Base-by-base conservation (phyloP, 2,329 filamentous ascomycete species). In the Byssochlamys sp. region DNA sequence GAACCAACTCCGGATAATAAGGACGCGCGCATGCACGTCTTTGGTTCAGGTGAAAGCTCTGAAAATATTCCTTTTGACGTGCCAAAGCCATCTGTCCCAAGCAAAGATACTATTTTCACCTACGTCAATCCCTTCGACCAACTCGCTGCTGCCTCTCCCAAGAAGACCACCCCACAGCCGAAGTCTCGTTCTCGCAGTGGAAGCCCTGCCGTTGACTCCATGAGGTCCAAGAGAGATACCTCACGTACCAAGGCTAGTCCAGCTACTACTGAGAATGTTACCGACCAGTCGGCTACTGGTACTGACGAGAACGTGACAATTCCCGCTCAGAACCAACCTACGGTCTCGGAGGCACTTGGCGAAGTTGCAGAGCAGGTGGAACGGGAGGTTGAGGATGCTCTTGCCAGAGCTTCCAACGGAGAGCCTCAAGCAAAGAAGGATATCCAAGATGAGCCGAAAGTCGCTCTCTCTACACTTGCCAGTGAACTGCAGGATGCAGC, bases 121-220 rank as follows among this genome's bases (percentile, higher is more conserved):
- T 88, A 89, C 71, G 80, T 85, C 65, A 89, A 89, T 65, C 86
- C 86, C 1, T 89, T 89, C 65, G 85, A 89, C 58, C 80, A 87
- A 66, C 75, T 89, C 60, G 81, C 84, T 58, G 84, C 84, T 50
- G 84, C 84, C 2, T 87, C 84, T 60, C 84, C 84, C 39, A 81
- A 82, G 55, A 84, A 83, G 61, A 76, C 75, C 56, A 80, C 80
- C 27, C 78, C 81, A n/a, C 79, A 80, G 64, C 67, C 68, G 33
- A 68, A 71, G 54, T 66, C 71, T 56, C 63, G 61, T 45, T 62
- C 58, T 12, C 71, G 76, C 71, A 67, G 71, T 65, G 63, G 71
- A 70, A 64, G 76, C 75, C 66, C 75, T 5, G 71, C 69, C 48
- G 66, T 71, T 26, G 70, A 72, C 53, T 57, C 61, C 33, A 59